Evolutionary conservation across 139 green algal species (phyloP).

Genomic region (Coccomyxa sp.): DNA sequence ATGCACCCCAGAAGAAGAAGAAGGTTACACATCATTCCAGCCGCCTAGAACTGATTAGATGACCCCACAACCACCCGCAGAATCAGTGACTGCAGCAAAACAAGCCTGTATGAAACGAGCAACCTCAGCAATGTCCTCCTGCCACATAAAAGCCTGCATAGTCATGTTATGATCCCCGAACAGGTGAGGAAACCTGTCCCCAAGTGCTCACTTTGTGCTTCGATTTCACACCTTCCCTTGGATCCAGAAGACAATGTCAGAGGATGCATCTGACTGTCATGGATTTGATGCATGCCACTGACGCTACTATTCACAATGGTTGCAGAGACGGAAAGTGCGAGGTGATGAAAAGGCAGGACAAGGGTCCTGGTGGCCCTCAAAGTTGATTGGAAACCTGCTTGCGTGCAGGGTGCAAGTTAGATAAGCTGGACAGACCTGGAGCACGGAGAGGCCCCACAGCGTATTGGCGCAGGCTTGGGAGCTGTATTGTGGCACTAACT

Average conservation of each 20-base stretch:
- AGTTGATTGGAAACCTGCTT: not conserved
- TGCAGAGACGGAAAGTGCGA: not conserved
- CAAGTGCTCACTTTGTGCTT: too few species aligned
- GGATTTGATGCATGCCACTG: not conserved
- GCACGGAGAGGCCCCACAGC: conserved; percentile 41
- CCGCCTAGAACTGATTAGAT: too few species aligned
- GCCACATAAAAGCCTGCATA: not conserved
- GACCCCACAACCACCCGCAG: too few species aligned
- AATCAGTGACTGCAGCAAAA: too few species aligned
- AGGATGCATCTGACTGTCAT: not conserved
- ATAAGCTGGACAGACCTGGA: conserved; percentile 10
- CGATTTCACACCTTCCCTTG: too few species aligned
- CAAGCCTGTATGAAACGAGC: too few species aligned
- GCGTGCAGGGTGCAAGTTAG: not conserved
- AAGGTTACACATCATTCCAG: too few species aligned
- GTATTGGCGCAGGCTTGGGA: conserved; percentile 33
- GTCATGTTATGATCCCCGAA: too few species aligned
- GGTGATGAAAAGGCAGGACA: not conserved
- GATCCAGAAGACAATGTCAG: too few species aligned
- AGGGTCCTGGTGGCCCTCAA: not conserved
- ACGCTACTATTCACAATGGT: not conserved
- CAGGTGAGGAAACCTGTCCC: too few species aligned
- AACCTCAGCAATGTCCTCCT: not conserved
- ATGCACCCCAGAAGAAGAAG: not conserved
- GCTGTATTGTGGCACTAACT: not conserved